Evolutionary conservation across 306 rosid genomes (phyloP).

Genomic region (Rosa multiflora): DNA sequence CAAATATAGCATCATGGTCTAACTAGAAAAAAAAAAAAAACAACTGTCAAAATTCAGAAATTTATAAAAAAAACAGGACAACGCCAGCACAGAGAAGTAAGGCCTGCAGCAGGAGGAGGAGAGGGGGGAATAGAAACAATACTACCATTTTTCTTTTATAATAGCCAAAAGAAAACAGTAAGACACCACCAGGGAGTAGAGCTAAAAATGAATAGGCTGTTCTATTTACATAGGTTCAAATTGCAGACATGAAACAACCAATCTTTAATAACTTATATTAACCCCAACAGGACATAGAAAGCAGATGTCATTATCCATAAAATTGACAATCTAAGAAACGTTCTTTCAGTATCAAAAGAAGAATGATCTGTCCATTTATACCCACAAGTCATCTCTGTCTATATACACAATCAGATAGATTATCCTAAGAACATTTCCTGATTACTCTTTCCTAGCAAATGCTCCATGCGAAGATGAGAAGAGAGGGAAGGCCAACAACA

Average conservation of each 20-base stretch:
- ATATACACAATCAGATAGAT: neutral
- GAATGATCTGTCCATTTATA: neutral
- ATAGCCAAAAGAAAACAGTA: neutral
- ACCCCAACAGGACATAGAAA: neutral
- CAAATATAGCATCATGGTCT: neutral
- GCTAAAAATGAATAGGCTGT: neutral
- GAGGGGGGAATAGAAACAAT: neutral
- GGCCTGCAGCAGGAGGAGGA: neutral
- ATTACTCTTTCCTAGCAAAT: conserved; percentile 3
- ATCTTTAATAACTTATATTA: neutral
- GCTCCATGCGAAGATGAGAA: neutral
- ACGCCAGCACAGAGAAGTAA: neutral
- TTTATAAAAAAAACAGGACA: neutral
- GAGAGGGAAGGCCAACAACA: neutral
- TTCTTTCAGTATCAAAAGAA: neutral
- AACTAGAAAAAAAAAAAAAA: neutral
- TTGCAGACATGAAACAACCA: neutral
- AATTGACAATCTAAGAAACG: neutral
- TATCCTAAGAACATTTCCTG: neutral
- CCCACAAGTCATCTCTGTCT: neutral
- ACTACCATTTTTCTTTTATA: neutral
- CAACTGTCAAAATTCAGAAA: neutral
- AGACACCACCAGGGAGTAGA: neutral
- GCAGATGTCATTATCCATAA: neutral
- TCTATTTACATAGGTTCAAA: too few species aligned